phyloP scores from a whole-genome alignment of 306 rosid species.

The Castanea sativa region DNA sequence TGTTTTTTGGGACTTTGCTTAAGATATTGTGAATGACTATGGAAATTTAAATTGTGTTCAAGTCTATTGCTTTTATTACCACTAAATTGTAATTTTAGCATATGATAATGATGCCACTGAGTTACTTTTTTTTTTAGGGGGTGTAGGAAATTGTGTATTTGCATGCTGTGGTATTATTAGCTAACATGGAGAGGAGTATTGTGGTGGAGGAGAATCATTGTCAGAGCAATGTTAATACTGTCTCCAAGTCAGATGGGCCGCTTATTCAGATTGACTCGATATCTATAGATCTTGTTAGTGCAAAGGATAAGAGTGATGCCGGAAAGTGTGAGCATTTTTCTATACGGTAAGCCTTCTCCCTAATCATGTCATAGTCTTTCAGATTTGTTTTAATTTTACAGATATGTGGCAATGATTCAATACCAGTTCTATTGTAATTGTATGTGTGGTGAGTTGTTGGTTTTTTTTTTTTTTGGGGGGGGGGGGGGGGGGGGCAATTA shows the following conservation, averaged over 20 bases:
- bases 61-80: not conserved
- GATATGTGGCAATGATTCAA: not conserved
- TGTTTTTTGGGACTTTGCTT: constrained; percentile 30
- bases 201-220: constrained; percentile 31
- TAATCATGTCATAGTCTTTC: constrained; percentile 7
- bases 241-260: constrained; percentile 55
- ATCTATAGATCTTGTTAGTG: constrained; percentile 68
- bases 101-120: constrained; percentile 23
- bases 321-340: constrained; percentile 84
- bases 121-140: constrained; percentile 10
- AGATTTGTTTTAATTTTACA: constrained; percentile 2
- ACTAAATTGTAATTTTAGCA: not conserved
- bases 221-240: constrained; percentile 29
- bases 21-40: constrained; percentile 14
- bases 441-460: not conserved
- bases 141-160: constrained; percentile 25
- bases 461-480: no score
- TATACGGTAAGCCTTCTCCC: constrained; percentile 67
- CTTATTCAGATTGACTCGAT: constrained; percentile 73
- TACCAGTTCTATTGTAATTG: not conserved
- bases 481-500: no score
- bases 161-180: constrained; percentile 23
- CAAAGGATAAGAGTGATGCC: constrained; percentile 44
- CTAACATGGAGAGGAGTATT: constrained; percentile 40
- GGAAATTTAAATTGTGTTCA: constrained; percentile 7